phyloP scores from a whole-genome alignment of 2,329 filamentous ascomycete genomes.

The Cladosporium phlei region DNA sequence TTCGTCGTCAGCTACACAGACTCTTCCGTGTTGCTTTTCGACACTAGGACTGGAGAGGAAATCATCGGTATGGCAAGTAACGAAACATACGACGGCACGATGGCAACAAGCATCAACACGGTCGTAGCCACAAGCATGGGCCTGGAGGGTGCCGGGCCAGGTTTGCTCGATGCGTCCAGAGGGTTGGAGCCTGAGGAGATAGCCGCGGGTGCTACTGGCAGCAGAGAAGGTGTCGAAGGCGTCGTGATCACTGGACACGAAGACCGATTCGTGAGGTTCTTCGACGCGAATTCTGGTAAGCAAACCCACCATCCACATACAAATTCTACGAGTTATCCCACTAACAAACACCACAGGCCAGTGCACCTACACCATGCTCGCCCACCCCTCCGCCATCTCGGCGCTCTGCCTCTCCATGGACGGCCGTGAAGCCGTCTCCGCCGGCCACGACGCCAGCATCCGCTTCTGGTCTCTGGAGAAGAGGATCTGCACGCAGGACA shows the following conservation, averaged over 20 bases:
- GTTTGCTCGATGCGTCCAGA: conserved; percentile 52
- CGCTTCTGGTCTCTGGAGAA: conserved; percentile 98
- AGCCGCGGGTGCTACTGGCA: conserved; percentile 77
- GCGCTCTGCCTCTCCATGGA: conserved; percentile 88
- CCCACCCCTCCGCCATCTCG: conserved; percentile 89
- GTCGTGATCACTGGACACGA: conserved; percentile 96
- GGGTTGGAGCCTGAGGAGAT: conserved; percentile 68
- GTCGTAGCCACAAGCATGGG: conserved; percentile 76
- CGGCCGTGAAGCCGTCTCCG: conserved; percentile 88
- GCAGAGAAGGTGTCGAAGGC: conserved; percentile 71
- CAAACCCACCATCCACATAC: conserved; percentile 35
- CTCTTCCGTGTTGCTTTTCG: conserved; percentile 84
- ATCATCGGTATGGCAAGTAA: conserved; percentile 87
- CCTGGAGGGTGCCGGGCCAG: conserved; percentile 60
- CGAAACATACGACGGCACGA: conserved; percentile 87
- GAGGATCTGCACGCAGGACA: conserved; percentile 88
- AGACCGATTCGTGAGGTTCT: conserved; percentile 93
- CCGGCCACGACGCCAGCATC: conserved; percentile 89
- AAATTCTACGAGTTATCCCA: neutral
- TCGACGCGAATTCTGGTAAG: conserved; percentile 95
- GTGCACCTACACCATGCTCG: conserved; percentile 99
- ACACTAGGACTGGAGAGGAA: conserved; percentile 86
- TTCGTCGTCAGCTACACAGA: conserved; percentile 94
- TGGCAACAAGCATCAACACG: conserved; percentile 78
- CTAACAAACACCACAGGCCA: conserved; percentile 59